A percentile compares a stretch with the other conserved stretches of the same genome.
Evolutionary conservation across 2,329 filamentous ascomycete genomes (phyloP).

Genomic region (Ambrosiella xylebori): DNA sequence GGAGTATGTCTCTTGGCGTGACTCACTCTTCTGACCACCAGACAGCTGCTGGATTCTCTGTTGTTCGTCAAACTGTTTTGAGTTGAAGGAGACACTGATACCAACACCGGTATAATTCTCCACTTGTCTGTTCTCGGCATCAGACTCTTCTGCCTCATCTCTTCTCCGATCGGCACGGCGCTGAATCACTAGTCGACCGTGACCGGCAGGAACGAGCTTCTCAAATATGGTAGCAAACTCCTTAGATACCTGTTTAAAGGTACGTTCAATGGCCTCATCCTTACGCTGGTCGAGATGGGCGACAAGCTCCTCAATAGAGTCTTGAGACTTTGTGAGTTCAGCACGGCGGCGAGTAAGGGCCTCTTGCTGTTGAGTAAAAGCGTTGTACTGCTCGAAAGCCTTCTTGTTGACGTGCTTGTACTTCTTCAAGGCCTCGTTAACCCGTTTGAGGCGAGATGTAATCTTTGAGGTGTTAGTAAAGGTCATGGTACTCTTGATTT

Average conservation of each 20-base stretch:
- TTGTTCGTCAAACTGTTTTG: conserved; percentile 85
- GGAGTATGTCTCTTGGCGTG: background rate
- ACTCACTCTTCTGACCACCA: conserved; percentile 89
- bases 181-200: conserved; percentile 83
- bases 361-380: conserved; percentile 83
- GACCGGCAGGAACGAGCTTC: conserved; percentile 83
- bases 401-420: conserved; percentile 99
- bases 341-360: conserved; percentile 66
- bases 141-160: conserved; percentile 40
- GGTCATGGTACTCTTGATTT: background rate
- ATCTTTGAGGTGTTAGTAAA: conserved; percentile 25
- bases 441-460: conserved; percentile 61
- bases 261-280: conserved; percentile 94
- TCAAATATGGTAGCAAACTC: conserved; percentile 90
- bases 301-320: conserved; percentile 81
- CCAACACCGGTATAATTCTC: conserved; percentile 95
- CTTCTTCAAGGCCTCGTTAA: conserved; percentile 85
- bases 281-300: conserved; percentile 85
- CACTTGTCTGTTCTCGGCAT: conserved; percentile 54
- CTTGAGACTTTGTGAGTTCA: conserved; percentile 73
- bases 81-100: conserved; percentile 97
- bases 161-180: conserved; percentile 62
- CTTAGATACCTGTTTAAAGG: conserved; percentile 91
- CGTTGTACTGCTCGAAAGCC: conserved; percentile 97
- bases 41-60: conserved; percentile 94